Conservation (phyloP, 257 asterid species). For the Solanum sitiens region DNA sequence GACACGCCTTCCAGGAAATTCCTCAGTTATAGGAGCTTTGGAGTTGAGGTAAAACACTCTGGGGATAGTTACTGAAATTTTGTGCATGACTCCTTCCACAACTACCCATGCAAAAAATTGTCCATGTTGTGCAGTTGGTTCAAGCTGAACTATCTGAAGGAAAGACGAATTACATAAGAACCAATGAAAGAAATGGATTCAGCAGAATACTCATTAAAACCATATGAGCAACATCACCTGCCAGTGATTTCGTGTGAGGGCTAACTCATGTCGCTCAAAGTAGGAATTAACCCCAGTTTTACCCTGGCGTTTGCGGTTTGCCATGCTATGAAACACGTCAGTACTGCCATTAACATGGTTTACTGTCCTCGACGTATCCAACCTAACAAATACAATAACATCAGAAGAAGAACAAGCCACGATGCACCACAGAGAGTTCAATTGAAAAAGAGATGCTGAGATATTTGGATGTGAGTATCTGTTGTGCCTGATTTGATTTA, state of each 20-base stretch:
- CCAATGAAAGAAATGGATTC: conserved; percentile 1
- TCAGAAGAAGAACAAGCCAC: neutral
- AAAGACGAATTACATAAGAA: conserved; percentile 2
- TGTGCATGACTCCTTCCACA: conserved; percentile 83
- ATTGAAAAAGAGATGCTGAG: neutral
- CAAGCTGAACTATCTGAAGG: conserved; percentile 77
- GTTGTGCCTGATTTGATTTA: neutral
- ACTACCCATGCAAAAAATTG: conserved; percentile 89
- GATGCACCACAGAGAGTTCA: neutral
- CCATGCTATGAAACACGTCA: conserved; percentile 22
- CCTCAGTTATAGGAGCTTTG: conserved; percentile 91
- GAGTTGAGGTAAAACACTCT: conserved; percentile 90
- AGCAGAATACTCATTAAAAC: neutral
- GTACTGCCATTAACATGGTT: conserved; percentile 26
- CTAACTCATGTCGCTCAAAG: conserved; percentile 71
- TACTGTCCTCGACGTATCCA: conserved; percentile 30
- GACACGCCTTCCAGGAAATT: conserved; percentile 90
- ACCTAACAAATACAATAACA: conserved; percentile 24
- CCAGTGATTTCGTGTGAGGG: conserved; percentile 81
- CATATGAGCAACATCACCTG: conserved; percentile 51
- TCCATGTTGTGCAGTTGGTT: conserved; percentile 61
- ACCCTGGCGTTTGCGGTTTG: conserved; percentile 37
- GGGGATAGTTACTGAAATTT: conserved; percentile 65
- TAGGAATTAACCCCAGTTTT: conserved; percentile 62
- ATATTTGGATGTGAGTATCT: neutral